Conservation (phyloP, 1,284 basidiomycete species). For the Fomitiporia mediterranea region DNA sequence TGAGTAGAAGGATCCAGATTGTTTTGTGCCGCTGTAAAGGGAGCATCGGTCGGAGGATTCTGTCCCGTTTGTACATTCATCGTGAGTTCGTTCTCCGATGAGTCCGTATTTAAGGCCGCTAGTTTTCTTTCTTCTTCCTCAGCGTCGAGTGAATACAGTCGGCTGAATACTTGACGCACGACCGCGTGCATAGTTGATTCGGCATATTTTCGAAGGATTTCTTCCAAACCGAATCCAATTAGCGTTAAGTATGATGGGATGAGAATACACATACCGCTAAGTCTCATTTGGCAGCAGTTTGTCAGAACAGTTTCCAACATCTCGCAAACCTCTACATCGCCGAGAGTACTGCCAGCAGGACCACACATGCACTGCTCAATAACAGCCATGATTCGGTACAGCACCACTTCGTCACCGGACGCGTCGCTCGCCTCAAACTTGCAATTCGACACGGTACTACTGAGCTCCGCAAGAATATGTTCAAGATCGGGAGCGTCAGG, state of each 20-base stretch:
- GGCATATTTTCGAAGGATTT: conserved; percentile 87
- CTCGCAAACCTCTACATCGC: conserved; percentile 95
- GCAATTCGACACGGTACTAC: conserved; percentile 89
- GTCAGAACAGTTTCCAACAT: conserved; percentile 98
- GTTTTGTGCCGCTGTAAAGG: background rate
- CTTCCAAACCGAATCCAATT: conserved; percentile 38
- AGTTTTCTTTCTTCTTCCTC: conserved; percentile 64
- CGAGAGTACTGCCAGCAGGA: conserved; percentile 61
- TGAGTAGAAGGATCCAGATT: background rate
- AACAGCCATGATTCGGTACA: conserved; percentile 88
- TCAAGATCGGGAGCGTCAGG: conserved; percentile 48
- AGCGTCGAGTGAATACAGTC: conserved; percentile 67
- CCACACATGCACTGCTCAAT: conserved; percentile 83
- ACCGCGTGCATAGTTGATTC: conserved; percentile 91
- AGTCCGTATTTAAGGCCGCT: conserved; percentile 40
- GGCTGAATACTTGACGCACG: conserved; percentile 76
- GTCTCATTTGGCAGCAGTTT: conserved; percentile 94
- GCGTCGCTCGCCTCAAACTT: conserved; percentile 97
- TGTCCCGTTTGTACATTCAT: conserved; percentile 43
- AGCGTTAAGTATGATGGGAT: background rate
- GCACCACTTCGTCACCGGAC: conserved; percentile 92
- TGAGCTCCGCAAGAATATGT: conserved; percentile 76
- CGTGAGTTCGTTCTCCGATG: conserved; percentile 52
- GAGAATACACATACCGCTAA: conserved; percentile 69
- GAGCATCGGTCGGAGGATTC: background rate